These are phyloP conservation scores for Botryosphaeria agaves DNA, from an alignment of 2,329 filamentous ascomycete genomes.

Conservation along the genomic window DNA sequence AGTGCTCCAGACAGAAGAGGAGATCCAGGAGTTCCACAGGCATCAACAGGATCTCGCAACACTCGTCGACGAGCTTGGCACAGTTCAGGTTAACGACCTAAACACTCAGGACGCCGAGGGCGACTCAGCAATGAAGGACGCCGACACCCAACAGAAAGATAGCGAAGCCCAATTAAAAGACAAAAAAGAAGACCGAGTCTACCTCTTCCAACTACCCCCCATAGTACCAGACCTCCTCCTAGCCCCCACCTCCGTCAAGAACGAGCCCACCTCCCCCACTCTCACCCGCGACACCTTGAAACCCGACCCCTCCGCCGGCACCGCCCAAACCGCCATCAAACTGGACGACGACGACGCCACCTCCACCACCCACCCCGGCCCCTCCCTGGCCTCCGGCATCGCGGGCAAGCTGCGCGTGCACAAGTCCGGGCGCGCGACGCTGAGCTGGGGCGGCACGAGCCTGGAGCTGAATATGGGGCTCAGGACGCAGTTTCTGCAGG, in stretches of 20 bases:
- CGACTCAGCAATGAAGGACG: constrained; percentile 20
- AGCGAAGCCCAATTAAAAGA: constrained; percentile 9
- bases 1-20: constrained; percentile 34
- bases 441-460: constrained; percentile 45
- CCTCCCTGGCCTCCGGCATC: constrained; percentile 30
- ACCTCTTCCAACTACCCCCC: constrained; percentile 47
- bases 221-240: constrained; percentile 38
- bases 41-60: constrained; percentile 27
- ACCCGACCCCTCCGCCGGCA: constrained; percentile 9
- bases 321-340: constrained; percentile 11
- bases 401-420: constrained; percentile 46
- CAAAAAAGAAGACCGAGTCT: constrained; percentile 35
- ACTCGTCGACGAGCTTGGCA: constrained; percentile 29
- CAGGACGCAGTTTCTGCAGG: constrained; percentile 40
- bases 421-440: constrained; percentile 40
- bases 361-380: constrained; percentile 19
- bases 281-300: constrained; percentile 7
- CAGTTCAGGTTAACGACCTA: constrained; percentile 8
- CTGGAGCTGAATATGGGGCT: constrained; percentile 40
- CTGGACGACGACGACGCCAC: constrained; percentile 13
- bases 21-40: constrained; percentile 31
- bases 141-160: constrained; percentile 4
- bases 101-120: constrained; percentile 20
- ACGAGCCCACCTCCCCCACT: constrained; percentile 5
- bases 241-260: constrained; percentile 9